phyloP scores from a whole-genome alignment of 768 basidiomycete species.

The Suillus occidentalis region DNA sequence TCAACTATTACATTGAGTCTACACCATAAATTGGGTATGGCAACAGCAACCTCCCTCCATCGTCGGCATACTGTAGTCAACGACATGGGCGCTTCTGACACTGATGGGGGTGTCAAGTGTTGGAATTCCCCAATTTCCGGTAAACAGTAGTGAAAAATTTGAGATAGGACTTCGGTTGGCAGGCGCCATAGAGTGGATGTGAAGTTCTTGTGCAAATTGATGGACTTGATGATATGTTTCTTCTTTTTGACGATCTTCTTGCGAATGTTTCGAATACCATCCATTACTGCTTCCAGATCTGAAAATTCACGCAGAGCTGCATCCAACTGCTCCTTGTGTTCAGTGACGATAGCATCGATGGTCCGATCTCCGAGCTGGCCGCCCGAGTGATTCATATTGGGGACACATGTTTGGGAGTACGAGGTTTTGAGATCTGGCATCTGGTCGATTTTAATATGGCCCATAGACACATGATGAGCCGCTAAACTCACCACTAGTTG shows the following conservation, averaged over 20 bases:
- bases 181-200: conserved; percentile 36
- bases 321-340: conserved; percentile 17
- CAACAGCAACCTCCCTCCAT: conserved; percentile 41
- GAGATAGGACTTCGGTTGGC: conserved; percentile 46
- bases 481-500: background rate
- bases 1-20: conserved; percentile 29
- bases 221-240: conserved; percentile 15
- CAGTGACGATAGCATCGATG: conserved; percentile 17
- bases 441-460: conserved; percentile 4
- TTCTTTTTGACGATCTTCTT: conserved; percentile 15
- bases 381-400: conserved; percentile 16
- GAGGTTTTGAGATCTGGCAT: conserved; percentile 17
- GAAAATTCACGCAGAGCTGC: conserved; percentile 13
- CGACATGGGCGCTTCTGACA: conserved; percentile 34
- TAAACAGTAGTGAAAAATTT: conserved; percentile 45
- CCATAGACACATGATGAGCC: background rate
- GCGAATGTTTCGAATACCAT: conserved; percentile 10
- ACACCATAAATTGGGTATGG: conserved; percentile 48
- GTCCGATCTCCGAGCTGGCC: conserved; percentile 12
- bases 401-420: conserved; percentile 10
- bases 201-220: conserved; percentile 22
- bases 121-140: conserved; percentile 10
- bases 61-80: conserved; percentile 40
- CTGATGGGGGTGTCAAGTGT: background rate
- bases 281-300: conserved; percentile 16